Conservation (phyloP, 108 stramenopile species). For the Skeletonema potamos region DNA sequence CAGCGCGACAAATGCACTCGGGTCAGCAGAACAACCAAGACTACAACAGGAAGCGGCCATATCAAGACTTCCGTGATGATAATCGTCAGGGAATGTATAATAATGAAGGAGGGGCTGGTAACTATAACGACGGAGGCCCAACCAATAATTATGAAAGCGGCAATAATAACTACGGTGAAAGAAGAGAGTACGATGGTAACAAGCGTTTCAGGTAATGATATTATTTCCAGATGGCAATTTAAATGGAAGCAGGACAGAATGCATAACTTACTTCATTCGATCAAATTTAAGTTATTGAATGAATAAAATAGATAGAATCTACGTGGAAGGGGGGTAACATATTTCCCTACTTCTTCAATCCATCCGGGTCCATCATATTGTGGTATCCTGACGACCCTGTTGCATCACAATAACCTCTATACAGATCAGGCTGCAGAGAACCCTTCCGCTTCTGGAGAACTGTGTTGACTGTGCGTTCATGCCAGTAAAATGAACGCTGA, state of each 20-base stretch:
- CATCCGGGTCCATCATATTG: slow-evolving; percentile 15
- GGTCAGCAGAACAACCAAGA: slow-evolving; percentile 14
- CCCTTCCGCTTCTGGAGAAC: slow-evolving; percentile 7
- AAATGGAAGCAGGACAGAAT: background rate
- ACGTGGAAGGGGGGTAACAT: background rate
- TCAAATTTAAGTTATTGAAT: slow-evolving; percentile 20
- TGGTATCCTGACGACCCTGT: slow-evolving; percentile 5
- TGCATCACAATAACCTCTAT: slow-evolving; percentile 23
- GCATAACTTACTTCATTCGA: slow-evolving; percentile 16
- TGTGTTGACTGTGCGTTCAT: slow-evolving; percentile 9
- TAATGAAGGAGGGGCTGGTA: background rate
- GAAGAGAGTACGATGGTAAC: slow-evolving; percentile 28
- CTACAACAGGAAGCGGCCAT: slow-evolving; percentile 29
- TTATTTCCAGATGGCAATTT: background rate
- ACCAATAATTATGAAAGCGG: slow-evolving; percentile 3
- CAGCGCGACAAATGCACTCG: slow-evolving; percentile 6
- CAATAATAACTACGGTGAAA: slow-evolving; percentile 29
- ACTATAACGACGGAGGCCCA: slow-evolving; percentile 11
- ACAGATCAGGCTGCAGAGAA: background rate
- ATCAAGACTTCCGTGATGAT: slow-evolving; percentile 12
- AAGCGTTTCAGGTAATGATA: background rate
- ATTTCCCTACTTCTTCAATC: background rate
- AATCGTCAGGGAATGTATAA: slow-evolving; percentile 8
- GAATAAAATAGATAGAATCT: slow-evolving; percentile 1
- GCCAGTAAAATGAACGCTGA: slow-evolving; percentile 16